These are phyloP conservation scores for Cinnamomum chago DNA, from an alignment of 164 flowering plant genomes.

Conservation along the genomic window DNA sequence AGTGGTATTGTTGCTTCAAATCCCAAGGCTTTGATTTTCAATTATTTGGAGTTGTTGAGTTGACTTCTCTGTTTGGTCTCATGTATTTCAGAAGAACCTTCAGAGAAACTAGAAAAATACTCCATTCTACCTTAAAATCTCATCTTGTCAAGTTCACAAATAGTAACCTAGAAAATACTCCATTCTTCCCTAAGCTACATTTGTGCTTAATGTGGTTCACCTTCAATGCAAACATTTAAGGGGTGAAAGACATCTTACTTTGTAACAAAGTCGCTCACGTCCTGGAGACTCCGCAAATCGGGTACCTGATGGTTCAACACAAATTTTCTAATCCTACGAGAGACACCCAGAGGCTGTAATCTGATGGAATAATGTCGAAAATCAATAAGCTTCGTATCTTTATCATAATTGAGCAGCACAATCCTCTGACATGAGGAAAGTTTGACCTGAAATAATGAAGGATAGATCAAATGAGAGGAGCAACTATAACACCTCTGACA, in stretches of 20 bases:
- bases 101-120: too few species aligned
- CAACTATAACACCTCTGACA: slow-evolving; percentile 55
- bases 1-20: too few species aligned
- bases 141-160: too few species aligned
- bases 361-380: slow-evolving; percentile 91
- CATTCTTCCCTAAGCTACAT: too few species aligned
- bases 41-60: too few species aligned
- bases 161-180: too few species aligned
- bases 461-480: background rate
- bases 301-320: slow-evolving; percentile 92
- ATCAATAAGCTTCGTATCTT: slow-evolving; percentile 85
- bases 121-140: too few species aligned
- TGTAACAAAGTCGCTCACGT: slow-evolving; percentile 87
- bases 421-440: slow-evolving; percentile 88
- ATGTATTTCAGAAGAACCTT: too few species aligned
- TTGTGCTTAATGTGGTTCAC: too few species aligned
- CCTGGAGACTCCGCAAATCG: slow-evolving; percentile 80
- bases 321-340: slow-evolving; percentile 75
- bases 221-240: background rate
- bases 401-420: slow-evolving; percentile 79
- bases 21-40: too few species aligned
- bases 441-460: slow-evolving; percentile 50
- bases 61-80: too few species aligned
- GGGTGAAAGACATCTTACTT: slow-evolving; percentile 44
- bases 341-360: slow-evolving; percentile 89